Base-by-base conservation (phyloP, 208 protist species). In the Acanthamoeba divionensis region DNA sequence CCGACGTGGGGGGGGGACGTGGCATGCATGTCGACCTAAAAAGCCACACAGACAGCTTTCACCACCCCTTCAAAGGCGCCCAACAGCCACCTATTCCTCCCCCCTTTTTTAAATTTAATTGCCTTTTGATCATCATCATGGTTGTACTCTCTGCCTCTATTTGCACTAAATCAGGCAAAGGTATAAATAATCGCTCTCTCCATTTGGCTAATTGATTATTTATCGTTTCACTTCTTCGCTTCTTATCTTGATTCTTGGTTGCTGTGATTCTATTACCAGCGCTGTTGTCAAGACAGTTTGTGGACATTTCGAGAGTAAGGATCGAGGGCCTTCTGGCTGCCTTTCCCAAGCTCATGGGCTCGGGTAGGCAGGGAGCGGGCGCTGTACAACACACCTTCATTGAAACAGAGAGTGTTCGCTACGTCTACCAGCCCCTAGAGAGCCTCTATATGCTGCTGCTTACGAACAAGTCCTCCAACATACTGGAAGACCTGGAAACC, bases 351-450 rank as follows among this genome's bases (percentile, higher is more conserved):
- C 96, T 99, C 2, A 95, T 98, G 55, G 91, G 67, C 67, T 31
- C 75, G 7, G 50, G 79, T 31, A 95, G 96, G 45, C 89, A 89
- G 55, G 66, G 36, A 18, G 62, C 88, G 21, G 4, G 15, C 38
- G 4, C 88, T 29, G 48, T 93, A 31, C 97, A 99, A 92, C 97
- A 98, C 75, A 99, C 98, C 0, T 99, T 97, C 93, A 97, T 99
- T 26, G 98, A 99, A 89, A 98, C 98, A 1, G 98, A 98, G 45
- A 91, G 91, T 21, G 90, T 94, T 1, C 96, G 97, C 62, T 99
- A 99, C 91, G 97, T 99, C 1, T 99, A 99, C 92, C 98, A 99
- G 93, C 98, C 98, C 12, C 82, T 99, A 10, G 98, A 99, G 90
- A 85, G 95, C 18, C 94, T 99, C 8, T 95, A 94, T 80, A 66